Conservation (phyloP, 2,329 filamentous ascomycete genomes). For the Zymoseptoria ardabiliae region DNA sequence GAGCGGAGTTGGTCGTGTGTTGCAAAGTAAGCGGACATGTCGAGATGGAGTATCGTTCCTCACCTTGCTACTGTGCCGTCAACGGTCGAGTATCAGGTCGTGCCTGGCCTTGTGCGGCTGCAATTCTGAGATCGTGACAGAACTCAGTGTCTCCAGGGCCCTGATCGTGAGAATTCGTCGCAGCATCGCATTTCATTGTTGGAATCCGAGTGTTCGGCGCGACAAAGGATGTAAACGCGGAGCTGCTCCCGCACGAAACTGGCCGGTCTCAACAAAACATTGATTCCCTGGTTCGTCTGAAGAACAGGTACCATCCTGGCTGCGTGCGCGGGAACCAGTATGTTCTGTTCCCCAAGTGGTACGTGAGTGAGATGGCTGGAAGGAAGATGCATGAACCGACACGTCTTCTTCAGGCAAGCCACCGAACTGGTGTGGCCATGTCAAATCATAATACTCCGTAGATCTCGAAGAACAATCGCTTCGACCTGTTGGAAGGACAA, state of each 20-base stretch:
- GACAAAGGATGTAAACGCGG: too few species aligned
- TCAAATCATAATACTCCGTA: too few species aligned
- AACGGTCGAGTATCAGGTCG: too few species aligned
- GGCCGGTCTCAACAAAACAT: not conserved
- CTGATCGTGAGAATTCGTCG: constrained; percentile 2
- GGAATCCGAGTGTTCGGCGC: not conserved
- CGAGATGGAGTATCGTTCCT: too few species aligned
- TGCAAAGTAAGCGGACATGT: too few species aligned
- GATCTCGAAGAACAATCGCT: not conserved
- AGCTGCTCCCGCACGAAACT: not conserved
- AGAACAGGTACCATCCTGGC: not conserved
- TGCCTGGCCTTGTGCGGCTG: too few species aligned
- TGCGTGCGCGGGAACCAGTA: not conserved
- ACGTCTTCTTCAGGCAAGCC: not conserved
- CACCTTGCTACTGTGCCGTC: too few species aligned
- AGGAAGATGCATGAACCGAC: not conserved
- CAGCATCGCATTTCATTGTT: not conserved
- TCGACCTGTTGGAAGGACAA: not conserved
- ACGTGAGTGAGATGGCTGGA: not conserved
- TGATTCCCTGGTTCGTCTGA: not conserved
- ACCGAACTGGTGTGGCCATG: not conserved
- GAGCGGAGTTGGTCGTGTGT: too few species aligned
- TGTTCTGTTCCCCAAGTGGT: not conserved
- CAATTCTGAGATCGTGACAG: too few species aligned
- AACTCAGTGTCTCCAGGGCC: too few species aligned